phyloP scores from a whole-genome alignment of 2,329 filamentous ascomycete genomes.

The Venturia aucupariae region DNA sequence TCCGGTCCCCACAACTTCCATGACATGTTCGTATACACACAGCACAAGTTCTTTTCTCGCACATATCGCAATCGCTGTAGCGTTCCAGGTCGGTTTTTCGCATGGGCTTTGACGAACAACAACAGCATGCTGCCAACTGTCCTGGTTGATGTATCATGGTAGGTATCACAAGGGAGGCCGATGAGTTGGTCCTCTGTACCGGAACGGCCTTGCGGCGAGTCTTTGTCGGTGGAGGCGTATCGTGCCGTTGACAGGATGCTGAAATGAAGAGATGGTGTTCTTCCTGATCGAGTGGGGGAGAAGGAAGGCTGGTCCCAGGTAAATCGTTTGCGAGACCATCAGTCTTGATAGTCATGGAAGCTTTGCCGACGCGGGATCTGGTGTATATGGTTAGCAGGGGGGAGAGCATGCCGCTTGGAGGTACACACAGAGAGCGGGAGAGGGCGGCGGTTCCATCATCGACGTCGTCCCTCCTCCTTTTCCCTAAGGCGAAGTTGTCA shows the following conservation, averaged over 20 bases:
- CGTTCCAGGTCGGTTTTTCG: conserved; percentile 57
- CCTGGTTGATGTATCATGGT: conserved; percentile 11
- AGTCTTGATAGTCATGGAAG: not conserved
- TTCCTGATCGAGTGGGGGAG: conserved; percentile 4
- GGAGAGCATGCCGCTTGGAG: too few species aligned
- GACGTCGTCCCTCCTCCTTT: not conserved
- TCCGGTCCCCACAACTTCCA: conserved; percentile 33
- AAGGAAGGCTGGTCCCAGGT: not conserved
- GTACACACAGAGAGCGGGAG: not conserved
- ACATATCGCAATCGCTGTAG: conserved; percentile 55
- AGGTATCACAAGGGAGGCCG: not conserved
- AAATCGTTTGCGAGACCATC: not conserved
- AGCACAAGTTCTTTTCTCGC: conserved; percentile 54
- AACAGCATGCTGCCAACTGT: conserved; percentile 50
- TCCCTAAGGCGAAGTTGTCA: conserved; percentile 2
- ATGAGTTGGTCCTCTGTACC: not conserved
- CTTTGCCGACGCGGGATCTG: not conserved
- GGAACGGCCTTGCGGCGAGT: not conserved
- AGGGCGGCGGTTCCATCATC: not conserved
- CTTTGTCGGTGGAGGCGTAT: conserved; percentile 6
- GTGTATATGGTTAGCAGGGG: not conserved
- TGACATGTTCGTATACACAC: conserved; percentile 59
- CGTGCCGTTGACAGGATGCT: not conserved
- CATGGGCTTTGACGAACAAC: conserved; percentile 57
- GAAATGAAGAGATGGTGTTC: not conserved